These are phyloP conservation scores for Erucastrum elatum DNA, from an alignment of 345 rosid genomes.

Conservation along the genomic window DNA sequence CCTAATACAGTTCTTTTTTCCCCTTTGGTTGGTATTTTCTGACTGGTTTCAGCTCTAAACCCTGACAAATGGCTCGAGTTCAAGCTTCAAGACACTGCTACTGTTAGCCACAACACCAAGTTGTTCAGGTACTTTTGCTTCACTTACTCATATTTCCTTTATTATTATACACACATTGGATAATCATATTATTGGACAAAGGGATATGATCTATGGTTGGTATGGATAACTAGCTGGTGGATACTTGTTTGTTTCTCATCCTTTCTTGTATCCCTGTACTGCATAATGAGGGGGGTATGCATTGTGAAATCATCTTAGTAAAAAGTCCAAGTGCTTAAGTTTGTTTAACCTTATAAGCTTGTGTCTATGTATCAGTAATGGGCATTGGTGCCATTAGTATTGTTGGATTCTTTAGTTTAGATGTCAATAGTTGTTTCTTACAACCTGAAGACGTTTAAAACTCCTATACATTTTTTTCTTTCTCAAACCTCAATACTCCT, in stretches of 20 bases:
- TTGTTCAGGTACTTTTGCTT: constrained; percentile 64
- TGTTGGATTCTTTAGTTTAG: background rate
- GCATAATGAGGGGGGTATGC: background rate
- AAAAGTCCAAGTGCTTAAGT: background rate
- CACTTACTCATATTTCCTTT: background rate
- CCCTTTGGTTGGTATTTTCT: constrained; percentile 11
- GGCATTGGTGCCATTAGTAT: background rate
- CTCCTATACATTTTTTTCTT: background rate
- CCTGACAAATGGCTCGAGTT: constrained; percentile 93
- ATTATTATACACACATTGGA: background rate
- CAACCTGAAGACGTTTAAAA: background rate
- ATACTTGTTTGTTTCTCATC: background rate
- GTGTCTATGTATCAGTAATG: background rate
- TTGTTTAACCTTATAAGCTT: constrained; percentile 2
- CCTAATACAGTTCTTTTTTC: background rate
- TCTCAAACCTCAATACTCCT: background rate
- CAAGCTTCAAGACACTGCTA: constrained; percentile 89
- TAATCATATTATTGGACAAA: background rate
- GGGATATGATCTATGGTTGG: background rate
- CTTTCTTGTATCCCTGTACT: background rate
- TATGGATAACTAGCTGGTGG: background rate
- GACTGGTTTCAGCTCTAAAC: constrained; percentile 61
- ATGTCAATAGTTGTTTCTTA: background rate
- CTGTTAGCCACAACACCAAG: constrained; percentile 88
- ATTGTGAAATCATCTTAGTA: background rate